Conservation (phyloP, 176 grass and related monocot genomes). For the Guadua angustifolia region DNA sequence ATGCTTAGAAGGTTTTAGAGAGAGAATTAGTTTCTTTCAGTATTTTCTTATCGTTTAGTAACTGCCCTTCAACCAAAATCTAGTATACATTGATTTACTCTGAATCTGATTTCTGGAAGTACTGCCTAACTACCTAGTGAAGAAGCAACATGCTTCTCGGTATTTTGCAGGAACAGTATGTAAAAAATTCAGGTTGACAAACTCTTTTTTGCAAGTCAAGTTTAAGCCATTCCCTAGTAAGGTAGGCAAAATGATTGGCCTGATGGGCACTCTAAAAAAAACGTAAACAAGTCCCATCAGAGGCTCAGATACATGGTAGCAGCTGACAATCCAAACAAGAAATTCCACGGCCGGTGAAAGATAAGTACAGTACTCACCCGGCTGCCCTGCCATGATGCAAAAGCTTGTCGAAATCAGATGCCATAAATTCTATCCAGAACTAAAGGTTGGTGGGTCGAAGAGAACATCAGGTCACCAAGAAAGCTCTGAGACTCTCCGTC, state of each 20-base stretch:
- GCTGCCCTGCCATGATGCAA: constrained; percentile 41
- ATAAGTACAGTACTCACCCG: constrained; percentile 30
- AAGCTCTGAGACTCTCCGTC: constrained; percentile 37
- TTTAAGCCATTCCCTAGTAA: constrained; percentile 49
- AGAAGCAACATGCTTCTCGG: constrained; percentile 12
- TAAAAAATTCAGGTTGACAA: constrained; percentile 7
- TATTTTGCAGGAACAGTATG: constrained; percentile 25
- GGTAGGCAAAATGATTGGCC: constrained; percentile 41
- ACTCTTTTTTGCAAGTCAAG: constrained; percentile 38
- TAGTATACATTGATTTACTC: not conserved
- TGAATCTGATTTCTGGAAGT: not conserved
- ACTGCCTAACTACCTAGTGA: not conserved
- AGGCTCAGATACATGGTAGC: constrained; percentile 33
- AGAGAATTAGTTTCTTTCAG: not conserved
- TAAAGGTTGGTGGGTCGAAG: constrained; percentile 47
- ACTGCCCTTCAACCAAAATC: not conserved
- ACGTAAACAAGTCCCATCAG: constrained; percentile 40
- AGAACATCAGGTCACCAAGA: constrained; percentile 41
- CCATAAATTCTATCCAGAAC: constrained; percentile 50
- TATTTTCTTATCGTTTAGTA: not conserved
- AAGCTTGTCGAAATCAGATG: constrained; percentile 52
- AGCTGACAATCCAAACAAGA: constrained; percentile 34
- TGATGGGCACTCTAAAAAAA: constrained; percentile 29
- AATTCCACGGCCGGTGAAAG: constrained; percentile 54
- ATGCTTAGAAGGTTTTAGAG: not conserved